phyloP scores from a whole-genome alignment of 345 rosid species.

The Melaleuca alternifolia region DNA sequence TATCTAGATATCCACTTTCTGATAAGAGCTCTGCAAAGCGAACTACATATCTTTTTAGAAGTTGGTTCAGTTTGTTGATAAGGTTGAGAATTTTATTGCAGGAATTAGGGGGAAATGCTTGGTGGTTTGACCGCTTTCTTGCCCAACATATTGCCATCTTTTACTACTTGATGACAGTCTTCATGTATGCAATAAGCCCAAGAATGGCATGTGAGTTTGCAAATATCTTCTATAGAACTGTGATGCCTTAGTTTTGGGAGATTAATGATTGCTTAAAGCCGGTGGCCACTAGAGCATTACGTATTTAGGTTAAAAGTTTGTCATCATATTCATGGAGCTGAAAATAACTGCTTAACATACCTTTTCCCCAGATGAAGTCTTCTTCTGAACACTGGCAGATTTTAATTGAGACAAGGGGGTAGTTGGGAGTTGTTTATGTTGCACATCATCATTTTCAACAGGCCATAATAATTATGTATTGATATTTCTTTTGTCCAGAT shows the following conservation, averaged over 20 bases:
- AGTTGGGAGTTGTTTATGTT: background rate
- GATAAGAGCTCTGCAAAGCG: too few species aligned
- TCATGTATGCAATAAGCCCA: slow-evolving; percentile 86
- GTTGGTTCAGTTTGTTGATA: background rate
- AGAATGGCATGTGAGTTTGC: slow-evolving; percentile 92
- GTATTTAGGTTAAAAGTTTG: background rate
- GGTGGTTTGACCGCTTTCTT: slow-evolving; percentile 97
- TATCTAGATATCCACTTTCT: background rate
- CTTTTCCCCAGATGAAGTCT: background rate
- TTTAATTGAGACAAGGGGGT: background rate
- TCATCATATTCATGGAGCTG: background rate
- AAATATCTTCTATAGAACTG: background rate
- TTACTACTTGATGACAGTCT: slow-evolving; percentile 81
- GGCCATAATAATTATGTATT: background rate
- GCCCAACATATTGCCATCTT: slow-evolving; percentile 69
- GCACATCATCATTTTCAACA: background rate
- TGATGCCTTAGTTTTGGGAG: background rate
- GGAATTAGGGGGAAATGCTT: slow-evolving; percentile 93
- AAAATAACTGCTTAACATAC: background rate
- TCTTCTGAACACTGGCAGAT: background rate
- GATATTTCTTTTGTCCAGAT: slow-evolving; percentile 35
- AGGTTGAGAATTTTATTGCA: slow-evolving; percentile 18
- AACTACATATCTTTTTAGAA: background rate
- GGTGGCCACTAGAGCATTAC: background rate
- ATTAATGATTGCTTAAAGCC: background rate